Base-by-base conservation (phyloP, 2,329 filamentous ascomycete genomes). In the Cladosporium halotolerans region DNA sequence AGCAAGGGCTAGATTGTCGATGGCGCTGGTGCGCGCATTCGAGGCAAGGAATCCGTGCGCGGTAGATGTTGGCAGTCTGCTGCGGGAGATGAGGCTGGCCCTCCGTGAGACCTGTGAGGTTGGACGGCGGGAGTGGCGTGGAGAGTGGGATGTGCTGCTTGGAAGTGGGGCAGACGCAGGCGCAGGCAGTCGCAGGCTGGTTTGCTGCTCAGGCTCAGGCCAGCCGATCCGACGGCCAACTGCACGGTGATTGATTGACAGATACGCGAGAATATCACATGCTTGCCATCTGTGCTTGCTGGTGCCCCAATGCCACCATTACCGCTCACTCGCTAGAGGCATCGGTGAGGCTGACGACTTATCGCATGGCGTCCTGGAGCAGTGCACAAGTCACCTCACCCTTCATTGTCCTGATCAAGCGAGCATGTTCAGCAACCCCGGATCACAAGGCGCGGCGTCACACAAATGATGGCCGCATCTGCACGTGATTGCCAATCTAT, bases 21-120 rank as follows among this genome's bases (percentile, higher is more conserved):
- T 28, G 48, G 48, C 18, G 31, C 48, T 44, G 38, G 23, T 18
- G 48, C 40, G 18, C 43, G 48, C 40, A 44, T 43, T 5, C 46
- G 23, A 39, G 38, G 46, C 19, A 49, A 16, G 42, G 34, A 28
- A 28, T 28, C 23, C 23, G 23, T 28, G 3, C 23, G 23, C 23
- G 23, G 23, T 28, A 28, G 23, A 28, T 28, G 23, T 28, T 28
- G 23, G 23, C 23, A 7, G 23, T 28, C 23, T 28, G 23, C 7
- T 7, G 23, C 23, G 7, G 23, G 23, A 28, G 23, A 28, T 7
- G 23, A 28, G 23, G 23, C 23, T 28, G 23, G 23, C 23, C 23
- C 23, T 28, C 23, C 23, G 23, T 28, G 23, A 28, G 23, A 28
- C 23, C 23, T 28, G 23, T 28, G 23, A 28, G 23, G 23, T 28